phyloP scores from a whole-genome alignment of 495 filamentous ascomycete species.

The Annulohypoxylon nitens region DNA sequence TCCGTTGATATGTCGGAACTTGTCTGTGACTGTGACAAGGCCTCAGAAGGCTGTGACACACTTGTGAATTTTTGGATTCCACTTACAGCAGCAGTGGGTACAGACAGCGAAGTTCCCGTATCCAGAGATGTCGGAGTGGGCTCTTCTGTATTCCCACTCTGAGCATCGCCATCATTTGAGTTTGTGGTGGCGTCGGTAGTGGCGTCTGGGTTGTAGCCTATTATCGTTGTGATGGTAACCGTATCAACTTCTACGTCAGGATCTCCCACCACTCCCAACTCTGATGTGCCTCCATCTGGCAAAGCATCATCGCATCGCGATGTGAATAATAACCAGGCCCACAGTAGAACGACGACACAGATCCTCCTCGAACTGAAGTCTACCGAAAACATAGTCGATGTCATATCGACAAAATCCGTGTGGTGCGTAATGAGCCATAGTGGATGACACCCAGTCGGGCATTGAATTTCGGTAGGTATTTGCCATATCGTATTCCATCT shows the following conservation, averaged over 20 bases:
- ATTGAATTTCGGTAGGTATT: constrained; percentile 20
- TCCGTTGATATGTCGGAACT: background rate
- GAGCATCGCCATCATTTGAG: background rate
- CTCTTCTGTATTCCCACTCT: background rate
- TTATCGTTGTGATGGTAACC: constrained; percentile 44
- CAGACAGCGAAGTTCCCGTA: constrained; percentile 14
- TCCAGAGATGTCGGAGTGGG: background rate
- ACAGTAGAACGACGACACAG: constrained; percentile 30
- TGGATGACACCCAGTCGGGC: constrained; percentile 17
- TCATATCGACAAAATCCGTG: constrained; percentile 26
- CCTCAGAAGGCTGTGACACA: constrained; percentile 2
- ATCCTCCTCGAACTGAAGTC: constrained; percentile 34
- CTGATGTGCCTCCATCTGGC: constrained; percentile 24
- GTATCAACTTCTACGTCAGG: constrained; percentile 23
- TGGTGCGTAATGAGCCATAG: constrained; percentile 33
- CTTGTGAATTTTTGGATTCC: constrained; percentile 19
- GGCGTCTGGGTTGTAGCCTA: constrained; percentile 40
- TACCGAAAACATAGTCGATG: constrained; percentile 30
- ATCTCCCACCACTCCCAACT: constrained; percentile 30
- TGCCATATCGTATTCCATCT: constrained; percentile 31
- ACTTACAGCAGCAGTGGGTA: constrained; percentile 11
- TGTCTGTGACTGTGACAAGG: background rate
- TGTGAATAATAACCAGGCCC: constrained; percentile 31
- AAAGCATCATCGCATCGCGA: constrained; percentile 35
- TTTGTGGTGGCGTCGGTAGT: background rate